These are phyloP conservation scores for Acanthamoeba healyi DNA, from an alignment of 208 protist species.

Conservation along the genomic window DNA sequence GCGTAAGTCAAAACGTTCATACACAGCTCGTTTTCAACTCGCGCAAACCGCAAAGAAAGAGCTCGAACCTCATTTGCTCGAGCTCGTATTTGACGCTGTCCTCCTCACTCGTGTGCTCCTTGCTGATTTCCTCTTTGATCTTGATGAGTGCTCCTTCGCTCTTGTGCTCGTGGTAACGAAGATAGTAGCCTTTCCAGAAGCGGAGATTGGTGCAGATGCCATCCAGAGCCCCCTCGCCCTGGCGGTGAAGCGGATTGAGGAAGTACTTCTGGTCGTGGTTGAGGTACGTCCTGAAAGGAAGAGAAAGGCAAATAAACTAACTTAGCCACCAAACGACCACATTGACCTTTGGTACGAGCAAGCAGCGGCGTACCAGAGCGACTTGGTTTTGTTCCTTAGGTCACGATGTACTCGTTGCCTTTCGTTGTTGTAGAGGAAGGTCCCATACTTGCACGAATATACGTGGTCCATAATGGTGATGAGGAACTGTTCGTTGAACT, in stretches of 20 bases:
- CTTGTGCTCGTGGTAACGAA: slow-evolving; percentile 65
- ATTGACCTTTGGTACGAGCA: too few species aligned
- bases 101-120: slow-evolving; percentile 20
- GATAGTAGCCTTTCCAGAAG: slow-evolving; percentile 76
- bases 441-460: slow-evolving; percentile 80
- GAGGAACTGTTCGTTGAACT: slow-evolving; percentile 87
- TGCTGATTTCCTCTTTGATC: slow-evolving; percentile 65
- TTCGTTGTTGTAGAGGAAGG: slow-evolving; percentile 79
- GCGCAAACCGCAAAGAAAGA: too few species aligned
- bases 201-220: slow-evolving; percentile 13
- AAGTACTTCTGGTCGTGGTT: slow-evolving; percentile 70
- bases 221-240: background rate
- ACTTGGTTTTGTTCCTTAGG: slow-evolving; percentile 68
- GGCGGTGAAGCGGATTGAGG: slow-evolving; percentile 13
- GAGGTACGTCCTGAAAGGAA: slow-evolving; percentile 65
- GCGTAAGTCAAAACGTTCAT: background rate
- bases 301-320: background rate
- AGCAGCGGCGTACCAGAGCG: slow-evolving; percentile 51
- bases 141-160: too few species aligned
- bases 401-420: slow-evolving; percentile 55
- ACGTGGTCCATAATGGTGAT: slow-evolving; percentile 85
- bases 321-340: too few species aligned
- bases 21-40: too few species aligned
- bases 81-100: background rate
- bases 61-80: background rate